phyloP scores from a whole-genome alignment of 441 rosid genomes.

The Adansonia madagascariensis region DNA sequence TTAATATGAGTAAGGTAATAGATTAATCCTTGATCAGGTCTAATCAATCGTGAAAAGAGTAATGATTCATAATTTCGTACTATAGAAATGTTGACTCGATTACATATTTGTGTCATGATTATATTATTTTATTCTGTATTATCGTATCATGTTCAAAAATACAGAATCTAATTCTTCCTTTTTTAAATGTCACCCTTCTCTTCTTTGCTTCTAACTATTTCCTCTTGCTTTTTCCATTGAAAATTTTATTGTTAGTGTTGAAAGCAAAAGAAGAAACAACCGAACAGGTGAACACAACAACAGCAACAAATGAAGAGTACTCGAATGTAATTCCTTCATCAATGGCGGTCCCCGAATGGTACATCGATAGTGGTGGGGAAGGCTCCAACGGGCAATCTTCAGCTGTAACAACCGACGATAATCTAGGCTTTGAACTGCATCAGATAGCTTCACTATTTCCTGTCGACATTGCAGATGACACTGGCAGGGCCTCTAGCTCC shows the following conservation, averaged over 20 bases:
- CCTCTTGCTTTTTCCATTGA: not conserved
- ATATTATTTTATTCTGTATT: too few species aligned
- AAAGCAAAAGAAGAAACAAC: slow-evolving; percentile 47
- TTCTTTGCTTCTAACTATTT: not conserved
- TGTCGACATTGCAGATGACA: slow-evolving; percentile 40
- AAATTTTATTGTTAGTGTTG: slow-evolving; percentile 32
- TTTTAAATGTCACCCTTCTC: not conserved
- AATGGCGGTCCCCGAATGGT: slow-evolving; percentile 45
- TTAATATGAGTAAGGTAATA: too few species aligned
- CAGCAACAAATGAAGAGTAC: slow-evolving; percentile 43
- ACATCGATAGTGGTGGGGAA: slow-evolving; percentile 46
- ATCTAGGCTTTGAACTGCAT: slow-evolving; percentile 64
- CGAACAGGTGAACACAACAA: slow-evolving; percentile 32
- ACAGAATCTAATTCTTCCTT: too few species aligned
- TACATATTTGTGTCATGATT: too few species aligned
- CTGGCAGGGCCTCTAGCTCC: slow-evolving; percentile 37
- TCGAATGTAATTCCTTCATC: slow-evolving; percentile 24
- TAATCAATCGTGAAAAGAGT: too few species aligned
- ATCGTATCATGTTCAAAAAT: too few species aligned
- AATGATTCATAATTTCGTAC: too few species aligned
- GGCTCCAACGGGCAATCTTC: slow-evolving; percentile 64
- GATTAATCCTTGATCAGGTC: too few species aligned
- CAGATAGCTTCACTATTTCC: slow-evolving; percentile 66
- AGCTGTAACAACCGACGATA: slow-evolving; percentile 53
- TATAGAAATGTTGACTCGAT: too few species aligned